Conservation (phyloP, 306 rosid species). For the Adenanthera pavonina region DNA sequence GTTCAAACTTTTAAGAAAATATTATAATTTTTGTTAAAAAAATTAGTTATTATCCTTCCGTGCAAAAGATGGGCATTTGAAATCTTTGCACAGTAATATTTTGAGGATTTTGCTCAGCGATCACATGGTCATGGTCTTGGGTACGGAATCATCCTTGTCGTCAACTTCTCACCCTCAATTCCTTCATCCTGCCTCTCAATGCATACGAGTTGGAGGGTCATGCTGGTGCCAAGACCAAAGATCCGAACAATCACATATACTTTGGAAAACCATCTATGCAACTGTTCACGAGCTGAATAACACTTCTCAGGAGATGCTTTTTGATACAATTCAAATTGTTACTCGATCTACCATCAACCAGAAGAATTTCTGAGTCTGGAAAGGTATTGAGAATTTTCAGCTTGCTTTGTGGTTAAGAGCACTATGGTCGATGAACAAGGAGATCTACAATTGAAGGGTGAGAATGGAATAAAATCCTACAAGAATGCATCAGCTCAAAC, state of each 20-base stretch:
- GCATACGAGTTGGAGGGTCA: constrained; percentile 93
- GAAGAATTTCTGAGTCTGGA: constrained; percentile 81
- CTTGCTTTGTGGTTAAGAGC: constrained; percentile 22
- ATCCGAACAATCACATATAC: constrained; percentile 91
- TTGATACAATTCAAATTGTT: constrained; percentile 80
- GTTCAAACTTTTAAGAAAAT: too few relatives aligned
- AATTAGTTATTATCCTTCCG: too few relatives aligned
- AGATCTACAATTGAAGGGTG: constrained; percentile 31
- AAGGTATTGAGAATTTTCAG: constrained; percentile 57
- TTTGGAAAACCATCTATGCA: constrained; percentile 87
- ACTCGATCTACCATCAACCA: constrained; percentile 81
- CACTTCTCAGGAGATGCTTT: constrained; percentile 82
- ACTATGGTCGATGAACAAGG: neutral
- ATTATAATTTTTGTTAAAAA: too few relatives aligned
- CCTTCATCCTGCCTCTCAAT: constrained; percentile 79
- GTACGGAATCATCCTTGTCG: too few relatives aligned
- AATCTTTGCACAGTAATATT: too few relatives aligned
- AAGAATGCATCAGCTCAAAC: constrained; percentile 49
- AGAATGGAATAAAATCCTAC: constrained; percentile 13
- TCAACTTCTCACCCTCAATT: too few relatives aligned
- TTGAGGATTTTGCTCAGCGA: too few relatives aligned
- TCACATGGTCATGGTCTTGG: too few relatives aligned
- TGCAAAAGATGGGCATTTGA: too few relatives aligned
- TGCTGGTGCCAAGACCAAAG: constrained; percentile 93
- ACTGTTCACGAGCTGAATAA: constrained; percentile 93